Conservation (phyloP, 225 moss, liverwort and hornwort genomes). For the Sphagnum tenellum region DNA sequence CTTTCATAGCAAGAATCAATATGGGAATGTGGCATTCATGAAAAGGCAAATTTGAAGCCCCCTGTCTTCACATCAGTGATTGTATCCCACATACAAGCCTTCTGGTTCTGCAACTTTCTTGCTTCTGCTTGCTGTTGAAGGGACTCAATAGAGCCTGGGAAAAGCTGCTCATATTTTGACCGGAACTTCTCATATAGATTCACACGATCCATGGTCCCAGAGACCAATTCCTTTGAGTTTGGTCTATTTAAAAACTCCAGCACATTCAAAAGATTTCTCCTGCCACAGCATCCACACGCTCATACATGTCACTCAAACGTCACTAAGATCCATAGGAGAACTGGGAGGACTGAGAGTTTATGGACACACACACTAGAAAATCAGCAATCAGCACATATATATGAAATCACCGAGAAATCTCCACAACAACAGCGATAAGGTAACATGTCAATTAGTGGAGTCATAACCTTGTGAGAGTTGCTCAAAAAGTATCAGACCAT, state of each 20-base stretch:
- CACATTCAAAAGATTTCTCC: constrained; percentile 78
- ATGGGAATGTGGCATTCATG: background rate
- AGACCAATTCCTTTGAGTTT: constrained; percentile 79
- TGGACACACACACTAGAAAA: no score
- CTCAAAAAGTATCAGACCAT: no score
- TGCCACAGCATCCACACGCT: constrained; percentile 10
- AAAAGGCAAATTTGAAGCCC: constrained; percentile 83
- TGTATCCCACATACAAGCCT: constrained; percentile 67
- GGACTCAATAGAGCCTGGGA: constrained; percentile 49
- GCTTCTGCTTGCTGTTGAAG: constrained; percentile 24
- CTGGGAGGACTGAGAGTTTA: no score
- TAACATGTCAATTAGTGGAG: background rate
- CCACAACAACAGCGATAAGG: background rate
- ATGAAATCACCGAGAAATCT: background rate
- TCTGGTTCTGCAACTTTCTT: constrained; percentile 21
- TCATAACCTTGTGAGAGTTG: no score
- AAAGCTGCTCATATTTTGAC: constrained; percentile 44
- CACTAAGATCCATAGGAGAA: no score
- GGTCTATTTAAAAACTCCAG: constrained; percentile 82
- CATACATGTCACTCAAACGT: background rate
- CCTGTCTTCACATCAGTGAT: constrained; percentile 54
- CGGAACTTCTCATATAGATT: constrained; percentile 64
- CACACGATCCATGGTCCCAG: constrained; percentile 73
- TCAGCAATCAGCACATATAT: background rate
- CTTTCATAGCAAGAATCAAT: no score